Evolutionary conservation across 495 filamentous ascomycete species (phyloP), one percentile per base, ranked within the genome.

Genomic region (Trichoderma orchidacearum): DNA sequence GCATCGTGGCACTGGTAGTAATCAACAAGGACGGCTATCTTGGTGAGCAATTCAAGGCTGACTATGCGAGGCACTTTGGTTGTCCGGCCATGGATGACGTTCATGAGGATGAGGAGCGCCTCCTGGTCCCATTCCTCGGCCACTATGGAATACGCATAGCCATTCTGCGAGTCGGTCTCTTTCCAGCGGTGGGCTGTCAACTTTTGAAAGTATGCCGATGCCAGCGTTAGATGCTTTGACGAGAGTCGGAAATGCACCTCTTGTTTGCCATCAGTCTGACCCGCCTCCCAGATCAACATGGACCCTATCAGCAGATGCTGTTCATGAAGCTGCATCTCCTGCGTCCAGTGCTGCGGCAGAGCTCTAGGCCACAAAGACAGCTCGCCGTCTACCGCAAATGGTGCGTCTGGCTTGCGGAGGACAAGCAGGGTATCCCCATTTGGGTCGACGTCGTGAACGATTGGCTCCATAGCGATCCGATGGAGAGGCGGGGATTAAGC

Each of bases 1-100:
- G 59, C 64, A 11, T 75, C 70, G 11, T 65, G 62, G 53, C 71
- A 75, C 21, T 68, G 50, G 55, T 79, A 77, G 54, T 76, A 75
- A 57, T 80, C 74, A 5, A 75, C 70, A 13, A 80, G 54, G 8
- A 73, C 68, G 13, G 72, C 65, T 36, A 81, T 59, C 55, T 76
- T 70, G 15, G 70, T 69, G 13, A 80, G 66, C 56, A 68, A 65
- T 13, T 75, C 69, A 0, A 78, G 59, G 13, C 45, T 59, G 8
- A 78, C 11, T 3, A 2, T 7, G 0, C 5, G 23, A 4, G 18
- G 21, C 5, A 52, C 23, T 18, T 52, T 52, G 7, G 25, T 18
- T 8, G 50, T 52, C 21, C 28, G 50, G 25, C 50, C 50, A 30
- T 52, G 50, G 7, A 52, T 30, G 2, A 52, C 28, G 3, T 28